These are phyloP conservation scores for Flaveria robusta DNA, from an alignment of 129 eudicot species.

Conservation along the genomic window DNA sequence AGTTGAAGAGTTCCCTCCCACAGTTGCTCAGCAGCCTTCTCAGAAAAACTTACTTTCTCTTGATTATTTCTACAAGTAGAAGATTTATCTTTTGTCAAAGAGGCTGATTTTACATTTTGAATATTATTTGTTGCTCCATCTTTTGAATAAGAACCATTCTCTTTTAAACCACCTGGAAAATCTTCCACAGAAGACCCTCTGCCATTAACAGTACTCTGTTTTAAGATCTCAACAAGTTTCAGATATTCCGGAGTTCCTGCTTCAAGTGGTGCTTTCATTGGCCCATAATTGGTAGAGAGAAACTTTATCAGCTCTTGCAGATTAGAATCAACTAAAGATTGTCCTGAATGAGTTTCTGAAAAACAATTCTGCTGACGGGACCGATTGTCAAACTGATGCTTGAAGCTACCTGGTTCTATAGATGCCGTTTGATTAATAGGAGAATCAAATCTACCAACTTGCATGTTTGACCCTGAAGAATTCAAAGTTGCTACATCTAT, in stretches of 20 bases:
- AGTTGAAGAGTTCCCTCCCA: conserved; percentile 84
- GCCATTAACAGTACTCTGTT: conserved; percentile 29
- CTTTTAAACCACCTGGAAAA: conserved; percentile 1
- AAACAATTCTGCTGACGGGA: conserved; percentile 28
- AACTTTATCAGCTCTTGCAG: conserved; percentile 32
- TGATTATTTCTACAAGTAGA: conserved; percentile 26
- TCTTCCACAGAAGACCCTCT: conserved; percentile 9
- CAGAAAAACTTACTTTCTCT: conserved; percentile 20
- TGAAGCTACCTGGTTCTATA: conserved; percentile 33
- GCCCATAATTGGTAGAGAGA: conserved; percentile 31
- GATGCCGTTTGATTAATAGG: conserved; percentile 25
- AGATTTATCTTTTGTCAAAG: conserved; percentile 15
- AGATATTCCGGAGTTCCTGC: conserved; percentile 32
- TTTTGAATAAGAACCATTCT: not conserved
- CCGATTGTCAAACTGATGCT: conserved; percentile 34
- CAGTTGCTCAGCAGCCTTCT: conserved; percentile 45
- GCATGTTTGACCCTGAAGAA: conserved; percentile 24
- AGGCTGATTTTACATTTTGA: conserved; percentile 1
- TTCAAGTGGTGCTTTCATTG: conserved; percentile 30
- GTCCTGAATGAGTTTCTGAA: conserved; percentile 24
- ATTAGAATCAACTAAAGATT: conserved; percentile 22
- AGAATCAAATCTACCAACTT: not conserved
- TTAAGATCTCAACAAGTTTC: conserved; percentile 38
- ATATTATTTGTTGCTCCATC: conserved; percentile 10
- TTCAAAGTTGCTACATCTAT: conserved; percentile 30